Evolutionary conservation across 148 eudicot genomes (phyloP).

Genomic region (Mesembryanthemum crystallinum): DNA sequence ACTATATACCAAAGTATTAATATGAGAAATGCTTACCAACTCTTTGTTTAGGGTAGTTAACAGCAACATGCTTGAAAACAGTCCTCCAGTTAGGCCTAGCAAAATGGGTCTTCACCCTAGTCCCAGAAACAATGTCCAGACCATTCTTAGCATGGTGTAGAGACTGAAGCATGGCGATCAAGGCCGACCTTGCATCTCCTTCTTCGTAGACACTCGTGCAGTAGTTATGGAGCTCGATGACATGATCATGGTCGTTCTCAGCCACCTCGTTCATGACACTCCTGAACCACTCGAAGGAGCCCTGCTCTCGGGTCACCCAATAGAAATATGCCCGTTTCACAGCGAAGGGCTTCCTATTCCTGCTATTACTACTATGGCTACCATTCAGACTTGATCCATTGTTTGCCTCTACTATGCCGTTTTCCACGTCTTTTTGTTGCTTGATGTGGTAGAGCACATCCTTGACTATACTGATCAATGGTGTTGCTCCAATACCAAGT

Average conservation of each 20-base stretch:
- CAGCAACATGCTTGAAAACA: slow-evolving; percentile 46
- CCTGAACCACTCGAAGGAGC: slow-evolving; percentile 56
- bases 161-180: slow-evolving; percentile 51
- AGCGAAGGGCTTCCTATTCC: slow-evolving; percentile 30
- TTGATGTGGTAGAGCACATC: slow-evolving; percentile 53
- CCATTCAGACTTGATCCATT: background rate
- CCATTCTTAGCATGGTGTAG: slow-evolving; percentile 53
- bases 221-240: slow-evolving; percentile 55
- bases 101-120: slow-evolving; percentile 46
- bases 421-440: slow-evolving; percentile 30
- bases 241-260: slow-evolving; percentile 40
- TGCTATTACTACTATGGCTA: background rate
- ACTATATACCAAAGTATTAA: background rate
- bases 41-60: slow-evolving; percentile 34
- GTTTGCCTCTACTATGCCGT: slow-evolving; percentile 3
- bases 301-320: slow-evolving; percentile 53
- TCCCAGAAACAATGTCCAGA: slow-evolving; percentile 48
- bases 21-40: slow-evolving; percentile 42
- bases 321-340: slow-evolving; percentile 46
- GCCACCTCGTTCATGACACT: slow-evolving; percentile 58
- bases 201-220: slow-evolving; percentile 53
- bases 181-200: slow-evolving; percentile 58
- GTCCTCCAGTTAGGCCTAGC: slow-evolving; percentile 55
- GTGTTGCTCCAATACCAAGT: slow-evolving; percentile 61
- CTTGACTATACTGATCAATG: slow-evolving; percentile 56